Evolutionary conservation across 441 rosid genomes (phyloP).

Genomic region (Capsella rubella): DNA sequence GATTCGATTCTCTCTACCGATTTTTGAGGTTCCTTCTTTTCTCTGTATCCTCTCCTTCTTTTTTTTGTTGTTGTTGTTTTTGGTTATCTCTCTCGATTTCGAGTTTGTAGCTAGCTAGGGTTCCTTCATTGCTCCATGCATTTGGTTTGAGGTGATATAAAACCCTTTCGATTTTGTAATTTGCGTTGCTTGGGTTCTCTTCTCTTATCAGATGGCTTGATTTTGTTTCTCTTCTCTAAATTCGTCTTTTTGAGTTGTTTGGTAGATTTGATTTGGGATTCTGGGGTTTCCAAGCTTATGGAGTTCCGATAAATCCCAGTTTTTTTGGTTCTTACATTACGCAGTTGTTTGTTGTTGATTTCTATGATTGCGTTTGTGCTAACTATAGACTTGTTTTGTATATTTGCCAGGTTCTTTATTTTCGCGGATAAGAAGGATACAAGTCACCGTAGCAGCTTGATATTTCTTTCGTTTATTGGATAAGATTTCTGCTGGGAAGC

Average conservation of each 20-base stretch:
- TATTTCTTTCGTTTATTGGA: slow-evolving; percentile 5
- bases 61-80: not conserved
- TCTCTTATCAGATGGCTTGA: too few species aligned
- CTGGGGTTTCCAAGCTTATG: slow-evolving; percentile 33
- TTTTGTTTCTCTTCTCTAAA: slow-evolving; percentile 6
- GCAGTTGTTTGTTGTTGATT: slow-evolving; percentile 30
- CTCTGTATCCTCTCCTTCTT: slow-evolving; percentile 28
- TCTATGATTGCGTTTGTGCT: slow-evolving; percentile 27
- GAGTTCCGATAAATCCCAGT: not conserved
- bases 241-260: slow-evolving; percentile 20
- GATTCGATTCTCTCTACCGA: slow-evolving; percentile 40
- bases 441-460: slow-evolving; percentile 39
- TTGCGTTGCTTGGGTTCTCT: not conserved
- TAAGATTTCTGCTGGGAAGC: slow-evolving; percentile 29
- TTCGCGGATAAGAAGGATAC: slow-evolving; percentile 25
- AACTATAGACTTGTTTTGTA: slow-evolving; percentile 34
- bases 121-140: slow-evolving; percentile 13
- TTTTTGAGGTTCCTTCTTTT: slow-evolving; percentile 35
- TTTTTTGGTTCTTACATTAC: not conserved
- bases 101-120: slow-evolving; percentile 23
- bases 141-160: slow-evolving; percentile 19
- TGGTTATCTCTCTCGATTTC: slow-evolving; percentile 19
- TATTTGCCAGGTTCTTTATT: slow-evolving; percentile 44
- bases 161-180: not conserved
- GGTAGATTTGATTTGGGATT: slow-evolving; percentile 27